Percentiles rank a stretch among this genome's conserved stretches.
These are phyloP conservation scores for Chlamydomonas sp. DNA, from an alignment of 139 green algal genomes.

Conservation along the genomic window DNA sequence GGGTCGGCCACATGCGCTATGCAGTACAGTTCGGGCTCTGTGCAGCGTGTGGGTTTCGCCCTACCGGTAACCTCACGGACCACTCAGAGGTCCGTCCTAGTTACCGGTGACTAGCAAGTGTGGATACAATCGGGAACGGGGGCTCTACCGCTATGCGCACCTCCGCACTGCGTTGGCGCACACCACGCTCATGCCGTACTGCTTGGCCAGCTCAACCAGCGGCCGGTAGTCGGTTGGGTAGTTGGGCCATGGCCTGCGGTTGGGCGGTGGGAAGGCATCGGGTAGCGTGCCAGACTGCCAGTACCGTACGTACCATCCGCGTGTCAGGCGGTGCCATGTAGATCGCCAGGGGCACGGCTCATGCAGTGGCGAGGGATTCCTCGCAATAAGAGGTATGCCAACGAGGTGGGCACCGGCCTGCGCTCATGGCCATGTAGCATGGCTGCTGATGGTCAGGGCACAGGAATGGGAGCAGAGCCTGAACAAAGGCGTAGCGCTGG, in stretches of 20 bases:
- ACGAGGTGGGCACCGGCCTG: no score
- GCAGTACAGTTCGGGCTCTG: neutral
- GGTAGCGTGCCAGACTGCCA: no score
- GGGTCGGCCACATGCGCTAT: neutral
- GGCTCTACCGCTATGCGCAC: neutral
- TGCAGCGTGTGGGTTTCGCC: neutral
- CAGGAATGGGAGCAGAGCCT: no score
- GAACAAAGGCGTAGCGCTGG: no score
- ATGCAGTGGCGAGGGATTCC: no score
- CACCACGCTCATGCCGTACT: slow-evolving; percentile 39
- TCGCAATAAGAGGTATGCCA: no score
- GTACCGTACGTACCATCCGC: no score
- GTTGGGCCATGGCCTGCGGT: slow-evolving; percentile 57
- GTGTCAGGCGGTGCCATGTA: no score
- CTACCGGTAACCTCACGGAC: neutral
- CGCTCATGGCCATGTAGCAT: no score
- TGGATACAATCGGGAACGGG: neutral
- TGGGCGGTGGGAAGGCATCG: neutral
- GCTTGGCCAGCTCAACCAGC: slow-evolving; percentile 43
- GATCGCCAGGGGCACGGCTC: no score
- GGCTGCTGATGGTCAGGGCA: no score
- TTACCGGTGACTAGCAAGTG: neutral
- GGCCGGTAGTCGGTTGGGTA: slow-evolving; percentile 58
- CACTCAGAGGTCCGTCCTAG: no score
- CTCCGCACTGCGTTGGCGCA: slow-evolving; percentile 62